Base-by-base conservation (phyloP, 352 stramenopile species). In the Pythium folliculosum region DNA sequence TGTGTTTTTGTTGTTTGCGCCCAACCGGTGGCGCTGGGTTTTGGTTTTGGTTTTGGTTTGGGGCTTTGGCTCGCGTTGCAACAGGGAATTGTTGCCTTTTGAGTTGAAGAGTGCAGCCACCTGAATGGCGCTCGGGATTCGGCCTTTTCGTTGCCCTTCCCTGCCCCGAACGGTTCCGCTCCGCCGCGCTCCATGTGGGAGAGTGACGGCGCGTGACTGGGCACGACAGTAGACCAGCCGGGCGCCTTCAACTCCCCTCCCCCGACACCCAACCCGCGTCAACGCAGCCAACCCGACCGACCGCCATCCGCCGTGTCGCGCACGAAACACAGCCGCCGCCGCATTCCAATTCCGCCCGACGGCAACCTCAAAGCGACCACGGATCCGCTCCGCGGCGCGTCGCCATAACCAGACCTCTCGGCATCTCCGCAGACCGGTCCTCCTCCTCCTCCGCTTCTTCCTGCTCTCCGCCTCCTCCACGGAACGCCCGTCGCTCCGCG, bases 121-220 rank as follows among this genome's bases (percentile, higher is more conserved):
- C 45, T 44, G 48, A 56, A 49, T 50, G 56, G 56, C 40, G 56
- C 44, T 53, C 45, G 44, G 40, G 22, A 49, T 53, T 43, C 23
- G 45, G 43, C 56, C n/a, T 49, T 47, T 49, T 32, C 32, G 30
- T 58, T 38, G 32, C 22, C 32, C 27, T 12, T 17, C 13, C 9
- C 6, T n/a, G 61, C 27, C 51, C 49, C 35, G 56, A 65, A 66
- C 57, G 38, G 58, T 71, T 66, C 51, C 64, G 44, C 30, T 30
- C 23, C 56, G 57, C 56, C 56, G 30, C 49, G 27, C 54, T 65
- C 49, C 67, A 73, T 73, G 67, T 73, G 67, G 67, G 67, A 73
- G 67, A 73, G 67, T 70, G 67, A 69, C 53, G 67, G 58, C 55
- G 60, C 50, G 67, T 69, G 67, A 73, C 67, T 67, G 48, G 55